These are phyloP conservation scores for Fistulinella cinereoalba DNA, from an alignment of 1,284 basidiomycete species.

Conservation along the genomic window DNA sequence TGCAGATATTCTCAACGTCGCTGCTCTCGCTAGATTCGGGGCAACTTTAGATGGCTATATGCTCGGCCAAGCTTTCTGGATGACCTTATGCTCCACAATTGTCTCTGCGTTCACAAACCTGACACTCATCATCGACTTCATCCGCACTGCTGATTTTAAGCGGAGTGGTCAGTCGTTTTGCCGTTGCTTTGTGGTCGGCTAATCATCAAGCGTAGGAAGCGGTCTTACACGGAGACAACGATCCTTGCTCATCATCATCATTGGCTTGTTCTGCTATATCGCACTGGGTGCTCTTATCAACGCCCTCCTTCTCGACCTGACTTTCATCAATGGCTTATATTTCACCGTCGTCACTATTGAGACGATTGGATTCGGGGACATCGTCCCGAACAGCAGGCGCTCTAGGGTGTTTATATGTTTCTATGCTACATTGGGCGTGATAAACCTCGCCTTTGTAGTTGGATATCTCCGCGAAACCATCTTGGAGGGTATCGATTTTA, in stretches of 20 bases:
- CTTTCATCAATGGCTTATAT: conserved; percentile 69
- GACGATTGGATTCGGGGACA: conserved; percentile 81
- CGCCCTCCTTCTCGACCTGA: conserved; percentile 55
- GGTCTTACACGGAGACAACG: conserved; percentile 81
- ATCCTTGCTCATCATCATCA: conserved; percentile 73
- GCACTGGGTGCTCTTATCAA: conserved; percentile 64
- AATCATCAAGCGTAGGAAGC: conserved; percentile 46
- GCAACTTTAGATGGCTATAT: conserved; percentile 68
- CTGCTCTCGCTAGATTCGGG: conserved; percentile 62
- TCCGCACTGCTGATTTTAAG: conserved; percentile 61
- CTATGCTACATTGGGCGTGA: conserved; percentile 58
- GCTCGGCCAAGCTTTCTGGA: conserved; percentile 76
- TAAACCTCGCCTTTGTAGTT: conserved; percentile 64
- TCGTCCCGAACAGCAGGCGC: conserved; percentile 48
- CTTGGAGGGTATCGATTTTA: conserved; percentile 63
- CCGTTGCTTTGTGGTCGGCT: background rate
- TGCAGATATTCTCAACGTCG: conserved; percentile 69
- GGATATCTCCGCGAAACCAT: conserved; percentile 68
- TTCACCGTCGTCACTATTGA: conserved; percentile 71
- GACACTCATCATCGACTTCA: conserved; percentile 63
- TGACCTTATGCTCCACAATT: conserved; percentile 74
- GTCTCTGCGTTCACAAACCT: conserved; percentile 67
- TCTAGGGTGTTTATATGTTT: conserved; percentile 56
- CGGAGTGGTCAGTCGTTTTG: conserved; percentile 51
- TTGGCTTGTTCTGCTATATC: conserved; percentile 70